phyloP scores from a whole-genome alignment of 768 basidiomycete genomes.

The Phlegmacium glaucopus region DNA sequence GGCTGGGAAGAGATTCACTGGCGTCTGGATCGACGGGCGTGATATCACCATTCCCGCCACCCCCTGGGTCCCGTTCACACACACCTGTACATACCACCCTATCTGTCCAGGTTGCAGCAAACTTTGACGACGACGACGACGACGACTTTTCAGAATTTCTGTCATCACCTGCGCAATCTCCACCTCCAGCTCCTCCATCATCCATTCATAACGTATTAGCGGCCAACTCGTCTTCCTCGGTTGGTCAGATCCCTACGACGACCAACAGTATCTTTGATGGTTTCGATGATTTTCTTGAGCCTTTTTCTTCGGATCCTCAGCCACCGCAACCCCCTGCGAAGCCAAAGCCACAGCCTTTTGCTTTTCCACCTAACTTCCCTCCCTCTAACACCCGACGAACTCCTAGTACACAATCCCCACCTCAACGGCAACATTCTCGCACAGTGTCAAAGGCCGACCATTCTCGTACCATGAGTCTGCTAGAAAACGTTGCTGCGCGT shows the following conservation, averaged over 20 bases:
- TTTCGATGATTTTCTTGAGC: constrained; percentile 44
- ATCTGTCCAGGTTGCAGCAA: constrained; percentile 8
- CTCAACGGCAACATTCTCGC: constrained; percentile 14
- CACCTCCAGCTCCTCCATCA: constrained; percentile 9
- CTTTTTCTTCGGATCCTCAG: constrained; percentile 2
- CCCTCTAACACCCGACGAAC: constrained; percentile 10
- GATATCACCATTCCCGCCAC: constrained; percentile 21
- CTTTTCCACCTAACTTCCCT: neutral
- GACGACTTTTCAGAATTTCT: constrained; percentile 55
- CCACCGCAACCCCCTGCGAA: constrained; percentile 20
- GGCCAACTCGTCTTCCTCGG: neutral
- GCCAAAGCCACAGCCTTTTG: constrained; percentile 1
- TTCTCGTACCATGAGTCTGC: constrained; percentile 52
- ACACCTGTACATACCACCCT: constrained; percentile 3
- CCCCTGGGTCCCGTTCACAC: constrained; percentile 25
- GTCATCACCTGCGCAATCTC: constrained; percentile 28
- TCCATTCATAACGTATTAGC: constrained; percentile 13
- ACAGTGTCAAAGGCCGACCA: constrained; percentile 42
- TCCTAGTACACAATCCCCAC: neutral
- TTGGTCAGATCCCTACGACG: neutral
- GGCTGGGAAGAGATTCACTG: constrained; percentile 1
- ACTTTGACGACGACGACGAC: constrained; percentile 32
- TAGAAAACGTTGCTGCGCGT: constrained; percentile 53
- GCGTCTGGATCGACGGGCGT: constrained; percentile 1
- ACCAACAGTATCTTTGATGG: constrained; percentile 30